Percentiles rank a stretch among this genome's conserved stretches.
These are phyloP conservation scores for Calocera viscosa DNA, from an alignment of 768 basidiomycete genomes.

Conservation along the genomic window DNA sequence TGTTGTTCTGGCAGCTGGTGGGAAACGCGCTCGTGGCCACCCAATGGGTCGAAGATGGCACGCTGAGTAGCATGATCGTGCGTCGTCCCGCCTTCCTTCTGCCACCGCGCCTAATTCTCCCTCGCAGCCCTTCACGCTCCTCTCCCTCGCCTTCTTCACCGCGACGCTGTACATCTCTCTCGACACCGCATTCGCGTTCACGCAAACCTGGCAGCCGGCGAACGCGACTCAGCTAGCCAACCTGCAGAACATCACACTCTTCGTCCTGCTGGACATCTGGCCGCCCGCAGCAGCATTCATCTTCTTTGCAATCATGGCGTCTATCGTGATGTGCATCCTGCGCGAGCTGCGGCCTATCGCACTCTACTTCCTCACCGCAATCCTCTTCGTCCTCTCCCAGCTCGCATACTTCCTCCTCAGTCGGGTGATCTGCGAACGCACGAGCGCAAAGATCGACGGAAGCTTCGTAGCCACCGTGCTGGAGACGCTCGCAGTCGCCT, in stretches of 20 bases:
- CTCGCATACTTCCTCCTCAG: conserved; percentile 72
- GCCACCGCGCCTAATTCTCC: conserved; percentile 9
- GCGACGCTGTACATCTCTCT: conserved; percentile 73
- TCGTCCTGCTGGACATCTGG: conserved; percentile 70
- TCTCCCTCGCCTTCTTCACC: conserved; percentile 49
- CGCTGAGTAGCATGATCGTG: conserved; percentile 54
- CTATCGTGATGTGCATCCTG: conserved; percentile 63
- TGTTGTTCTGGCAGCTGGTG: conserved; percentile 60
- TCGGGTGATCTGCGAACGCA: conserved; percentile 54
- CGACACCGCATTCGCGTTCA: conserved; percentile 63
- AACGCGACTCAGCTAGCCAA: conserved; percentile 37
- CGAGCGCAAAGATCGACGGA: conserved; percentile 64
- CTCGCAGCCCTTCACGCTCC: conserved; percentile 47
- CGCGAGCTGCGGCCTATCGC: conserved; percentile 69
- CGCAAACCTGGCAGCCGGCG: conserved; percentile 20
- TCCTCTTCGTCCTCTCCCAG: conserved; percentile 69
- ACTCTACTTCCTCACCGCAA: conserved; percentile 60
- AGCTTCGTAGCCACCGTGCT: conserved; percentile 76
- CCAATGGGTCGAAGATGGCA: conserved; percentile 90
- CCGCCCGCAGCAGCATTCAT: conserved; percentile 53
- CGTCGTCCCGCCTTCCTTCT: conserved; percentile 22
- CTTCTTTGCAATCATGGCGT: conserved; percentile 66
- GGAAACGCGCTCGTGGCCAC: conserved; percentile 60
- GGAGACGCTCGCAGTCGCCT: conserved; percentile 58
- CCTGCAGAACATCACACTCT: conserved; percentile 60